A percentile compares a stretch with the other conserved stretches of the same genome.
phyloP scores from a whole-genome alignment of 129 eudicot species.

The carrot (Daucus carota) region DNA sequence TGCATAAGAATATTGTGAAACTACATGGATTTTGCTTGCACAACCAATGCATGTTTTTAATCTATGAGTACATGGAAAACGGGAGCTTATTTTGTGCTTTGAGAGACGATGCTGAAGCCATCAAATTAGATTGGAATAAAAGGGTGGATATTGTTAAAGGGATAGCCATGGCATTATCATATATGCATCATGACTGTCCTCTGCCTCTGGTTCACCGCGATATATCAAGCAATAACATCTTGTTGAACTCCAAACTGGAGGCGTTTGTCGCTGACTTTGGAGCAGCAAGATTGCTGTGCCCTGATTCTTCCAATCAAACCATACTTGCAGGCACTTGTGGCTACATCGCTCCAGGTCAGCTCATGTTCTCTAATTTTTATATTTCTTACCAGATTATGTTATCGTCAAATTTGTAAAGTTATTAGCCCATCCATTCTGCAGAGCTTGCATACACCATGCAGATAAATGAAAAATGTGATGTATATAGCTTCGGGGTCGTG shows the following conservation, averaged over 20 bases:
- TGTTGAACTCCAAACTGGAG: conserved; percentile 4
- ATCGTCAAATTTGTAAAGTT: not conserved
- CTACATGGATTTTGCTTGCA: conserved; percentile 4
- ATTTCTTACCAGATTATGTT: not conserved
- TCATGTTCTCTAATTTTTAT: not conserved
- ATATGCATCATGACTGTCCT: not conserved
- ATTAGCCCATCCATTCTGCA: not conserved
- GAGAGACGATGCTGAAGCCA: conserved; percentile 4
- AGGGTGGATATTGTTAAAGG: conserved; percentile 6
- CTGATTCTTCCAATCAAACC: conserved; percentile 1
- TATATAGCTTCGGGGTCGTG: not conserved
- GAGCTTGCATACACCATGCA: conserved; percentile 2
- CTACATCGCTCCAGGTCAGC: conserved; percentile 4
- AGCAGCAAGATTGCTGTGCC: conserved; percentile 3
- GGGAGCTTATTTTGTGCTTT: conserved; percentile 1
- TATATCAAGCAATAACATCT: conserved; percentile 7
- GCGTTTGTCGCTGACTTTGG: conserved; percentile 8
- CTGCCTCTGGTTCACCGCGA: conserved; percentile 7
- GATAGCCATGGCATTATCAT: not conserved
- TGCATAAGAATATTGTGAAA: not conserved
- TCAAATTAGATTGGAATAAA: conserved; percentile 3
- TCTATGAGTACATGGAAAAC: conserved; percentile 4
- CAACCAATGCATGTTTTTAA: conserved; percentile 3
- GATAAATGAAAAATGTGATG: conserved; percentile 5
- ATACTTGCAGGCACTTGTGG: conserved; percentile 8